Conservation (phyloP, 805 yeast species). For the Cyberlindnera nakhonratchasimensis region DNA sequence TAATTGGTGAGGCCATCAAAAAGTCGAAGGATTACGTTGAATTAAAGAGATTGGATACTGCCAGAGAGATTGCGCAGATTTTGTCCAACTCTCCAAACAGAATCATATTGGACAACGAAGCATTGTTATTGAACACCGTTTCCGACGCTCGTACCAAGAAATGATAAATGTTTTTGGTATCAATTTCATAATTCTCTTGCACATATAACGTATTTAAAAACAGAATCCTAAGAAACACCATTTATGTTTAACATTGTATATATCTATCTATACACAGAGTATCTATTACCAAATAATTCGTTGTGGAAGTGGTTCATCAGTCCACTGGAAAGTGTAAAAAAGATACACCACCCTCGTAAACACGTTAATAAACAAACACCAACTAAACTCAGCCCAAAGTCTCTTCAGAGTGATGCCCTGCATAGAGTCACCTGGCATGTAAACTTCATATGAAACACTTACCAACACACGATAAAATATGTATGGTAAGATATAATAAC, state of each 20-base stretch:
- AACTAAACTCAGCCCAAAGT: conserved; percentile 51
- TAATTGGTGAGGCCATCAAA: conserved; percentile 98
- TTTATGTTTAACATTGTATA: background rate
- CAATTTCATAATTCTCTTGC: background rate
- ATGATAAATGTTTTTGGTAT: no score
- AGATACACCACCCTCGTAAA: conserved; percentile 55
- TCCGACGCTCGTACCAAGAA: conserved; percentile 61
- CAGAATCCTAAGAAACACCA: background rate
- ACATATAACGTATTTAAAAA: conserved; percentile 1
- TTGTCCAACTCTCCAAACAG: conserved; percentile 86
- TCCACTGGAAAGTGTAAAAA: conserved; percentile 65
- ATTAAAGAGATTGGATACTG: conserved; percentile 94
- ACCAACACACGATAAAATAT: conserved; percentile 66
- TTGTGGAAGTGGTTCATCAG: conserved; percentile 54
- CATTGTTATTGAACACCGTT: conserved; percentile 84
- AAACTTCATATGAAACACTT: conserved; percentile 36
- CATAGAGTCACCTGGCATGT: conserved; percentile 20
- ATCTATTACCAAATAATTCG: conserved; percentile 79
- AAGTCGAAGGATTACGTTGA: conserved; percentile 95
- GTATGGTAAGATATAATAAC: conserved; percentile 85
- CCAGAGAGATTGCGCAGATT: conserved; percentile 88
- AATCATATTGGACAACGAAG: conserved; percentile 86
- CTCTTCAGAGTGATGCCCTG: conserved; percentile 32
- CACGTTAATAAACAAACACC: conserved; percentile 57
- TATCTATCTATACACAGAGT: background rate